Conservation (phyloP, 2,329 filamentous ascomycete species). For the Colletotrichum sojae region DNA sequence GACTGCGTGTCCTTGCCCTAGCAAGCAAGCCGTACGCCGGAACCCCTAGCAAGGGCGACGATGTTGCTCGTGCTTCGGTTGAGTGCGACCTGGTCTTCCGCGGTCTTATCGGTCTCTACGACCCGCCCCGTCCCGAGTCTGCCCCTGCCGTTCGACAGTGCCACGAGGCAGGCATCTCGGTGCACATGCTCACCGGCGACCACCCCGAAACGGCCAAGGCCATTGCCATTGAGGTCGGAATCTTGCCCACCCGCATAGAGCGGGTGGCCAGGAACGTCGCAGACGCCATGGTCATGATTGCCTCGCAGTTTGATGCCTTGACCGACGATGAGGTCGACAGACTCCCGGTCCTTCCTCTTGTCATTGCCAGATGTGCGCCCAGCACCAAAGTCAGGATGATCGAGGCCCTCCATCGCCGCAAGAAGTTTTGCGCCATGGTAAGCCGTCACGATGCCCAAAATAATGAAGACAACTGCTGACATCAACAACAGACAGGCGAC, state of each 20-base stretch:
- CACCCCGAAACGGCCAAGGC: conserved; percentile 70
- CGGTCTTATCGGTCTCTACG: conserved; percentile 52
- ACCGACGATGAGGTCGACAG: conserved; percentile 71
- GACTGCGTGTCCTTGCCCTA: conserved; percentile 77
- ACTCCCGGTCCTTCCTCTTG: conserved; percentile 71
- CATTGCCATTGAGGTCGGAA: conserved; percentile 71
- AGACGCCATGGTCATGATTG: conserved; percentile 71
- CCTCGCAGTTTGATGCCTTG: conserved; percentile 71
- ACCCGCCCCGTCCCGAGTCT: conserved; percentile 75
- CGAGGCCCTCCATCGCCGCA: conserved; percentile 74
- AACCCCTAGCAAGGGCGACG: conserved; percentile 13
- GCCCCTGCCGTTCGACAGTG: conserved; percentile 66
- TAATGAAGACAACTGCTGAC: not conserved
- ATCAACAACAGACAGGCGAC: conserved; percentile 67
- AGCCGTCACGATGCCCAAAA: not conserved
- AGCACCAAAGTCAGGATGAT: conserved; percentile 76
- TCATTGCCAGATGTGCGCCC: conserved; percentile 75
- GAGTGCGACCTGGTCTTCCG: conserved; percentile 38
- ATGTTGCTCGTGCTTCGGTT: conserved; percentile 10
- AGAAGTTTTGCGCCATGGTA: conserved; percentile 69
- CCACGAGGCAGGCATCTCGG: conserved; percentile 68
- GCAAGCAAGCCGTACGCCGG: conserved; percentile 61
- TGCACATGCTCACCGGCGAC: conserved; percentile 75
- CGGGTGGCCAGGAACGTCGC: conserved; percentile 62
- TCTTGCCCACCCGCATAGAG: conserved; percentile 63